phyloP scores from a whole-genome alignment of 208 protist species.

The Willaertia magna region DNA sequence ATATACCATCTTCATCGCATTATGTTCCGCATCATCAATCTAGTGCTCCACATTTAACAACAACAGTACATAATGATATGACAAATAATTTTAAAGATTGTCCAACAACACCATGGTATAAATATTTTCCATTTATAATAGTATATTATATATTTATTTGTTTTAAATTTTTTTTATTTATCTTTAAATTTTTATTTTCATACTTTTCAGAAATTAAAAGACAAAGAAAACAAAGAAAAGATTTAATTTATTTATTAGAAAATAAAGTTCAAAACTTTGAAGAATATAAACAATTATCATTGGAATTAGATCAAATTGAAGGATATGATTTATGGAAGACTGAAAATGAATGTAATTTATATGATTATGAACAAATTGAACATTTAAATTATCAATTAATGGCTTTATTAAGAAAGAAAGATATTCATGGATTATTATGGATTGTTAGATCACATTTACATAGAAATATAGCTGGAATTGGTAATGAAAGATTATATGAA shows the following conservation, averaged over 20 bases:
- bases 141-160: not conserved
- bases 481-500: slow-evolving; percentile 38
- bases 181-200: not conserved
- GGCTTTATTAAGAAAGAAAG: slow-evolving; percentile 33
- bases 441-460: slow-evolving; percentile 36
- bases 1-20: no score
- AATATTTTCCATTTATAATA: not conserved
- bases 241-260: not conserved
- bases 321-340: not conserved
- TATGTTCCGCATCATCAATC: no score
- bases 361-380: slow-evolving; percentile 42
- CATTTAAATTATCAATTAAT: slow-evolving; percentile 33
- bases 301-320: not conserved
- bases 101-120: not conserved
- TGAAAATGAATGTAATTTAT: slow-evolving; percentile 16
- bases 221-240: not conserved
- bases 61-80: no score
- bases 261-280: not conserved
- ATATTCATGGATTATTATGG: slow-evolving; percentile 29
- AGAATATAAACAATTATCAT: not conserved
- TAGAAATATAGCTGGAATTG: slow-evolving; percentile 45
- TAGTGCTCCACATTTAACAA: no score
- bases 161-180: not conserved
- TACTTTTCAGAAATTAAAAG: not conserved
- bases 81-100: no score